phyloP scores from a whole-genome alignment of 805 yeast species.

The Hanseniaspora thailandica region DNA sequence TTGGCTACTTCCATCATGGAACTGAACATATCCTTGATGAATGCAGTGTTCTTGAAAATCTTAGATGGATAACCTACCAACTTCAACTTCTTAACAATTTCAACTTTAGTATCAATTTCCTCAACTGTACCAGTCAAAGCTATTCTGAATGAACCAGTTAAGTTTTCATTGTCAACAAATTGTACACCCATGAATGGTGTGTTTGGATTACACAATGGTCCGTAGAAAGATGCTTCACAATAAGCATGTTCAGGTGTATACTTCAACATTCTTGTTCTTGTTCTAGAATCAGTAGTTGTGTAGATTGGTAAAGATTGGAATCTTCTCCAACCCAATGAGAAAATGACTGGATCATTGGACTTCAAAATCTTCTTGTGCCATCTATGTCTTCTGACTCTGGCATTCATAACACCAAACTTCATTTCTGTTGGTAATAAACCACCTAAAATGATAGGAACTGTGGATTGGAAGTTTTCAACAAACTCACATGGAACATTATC shows the following conservation, averaged over 20 bases:
- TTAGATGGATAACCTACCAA: constrained; percentile 91
- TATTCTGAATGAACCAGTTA: constrained; percentile 83
- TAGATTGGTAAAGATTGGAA: constrained; percentile 93
- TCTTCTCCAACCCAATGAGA: constrained; percentile 96
- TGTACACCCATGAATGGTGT: constrained; percentile 96
- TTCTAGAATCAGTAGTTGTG: constrained; percentile 93
- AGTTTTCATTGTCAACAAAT: constrained; percentile 67
- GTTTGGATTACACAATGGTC: constrained; percentile 93
- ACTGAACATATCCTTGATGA: constrained; percentile 90
- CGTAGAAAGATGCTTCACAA: constrained; percentile 91
- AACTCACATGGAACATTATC: constrained; percentile 81
- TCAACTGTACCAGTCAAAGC: constrained; percentile 95
- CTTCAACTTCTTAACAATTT: constrained; percentile 90
- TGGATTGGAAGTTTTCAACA: constrained; percentile 73
- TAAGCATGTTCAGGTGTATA: constrained; percentile 97
- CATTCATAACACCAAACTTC: constrained; percentile 84
- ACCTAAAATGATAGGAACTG: constrained; percentile 76
- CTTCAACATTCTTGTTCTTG: constrained; percentile 94
- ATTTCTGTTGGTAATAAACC: constrained; percentile 85
- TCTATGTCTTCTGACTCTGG: constrained; percentile 91
- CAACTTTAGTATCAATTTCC: constrained; percentile 77
- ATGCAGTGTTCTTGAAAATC: constrained; percentile 90
- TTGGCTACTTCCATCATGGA: constrained; percentile 90
- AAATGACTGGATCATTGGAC: constrained; percentile 85
- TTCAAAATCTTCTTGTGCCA: constrained; percentile 96